Evolutionary conservation across 2,329 filamentous ascomycete genomes (phyloP), one percentile per base, ranked within the genome.

Genomic region (Cladobotryum protrusum): DNA sequence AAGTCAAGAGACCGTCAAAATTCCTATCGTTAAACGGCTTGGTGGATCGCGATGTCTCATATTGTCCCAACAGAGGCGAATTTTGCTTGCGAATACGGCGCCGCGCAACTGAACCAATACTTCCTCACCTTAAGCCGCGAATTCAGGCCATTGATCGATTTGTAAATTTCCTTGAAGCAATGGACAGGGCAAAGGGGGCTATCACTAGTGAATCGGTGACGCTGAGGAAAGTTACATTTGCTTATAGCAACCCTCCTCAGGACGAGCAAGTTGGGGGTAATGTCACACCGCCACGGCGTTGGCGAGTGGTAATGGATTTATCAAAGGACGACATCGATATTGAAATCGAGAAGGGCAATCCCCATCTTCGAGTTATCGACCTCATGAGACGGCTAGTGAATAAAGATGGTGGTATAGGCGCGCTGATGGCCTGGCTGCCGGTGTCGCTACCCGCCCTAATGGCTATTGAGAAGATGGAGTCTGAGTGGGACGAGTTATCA

Each of bases 111-210:
- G 69, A 73, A 41, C 72, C 82, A 1, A 74, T 85, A 13, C 65
- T 89, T 4, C 72, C 76, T 4, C 69, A 73, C n/a, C 72, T 90
- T 17, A 71, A 74, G 54, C 71, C 76, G 45, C 76, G 83, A 24
- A 71, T 90, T 42, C 77, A 81, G 56, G 79, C 82, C 12, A 79
- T 93, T 50, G 81, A 87, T 59, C 79, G 85, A 17, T 74, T 93
- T 24, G 82, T 89, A 36, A 77, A 78, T 40, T 88, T 87, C 59
- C 73, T 89, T 20, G 77, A 82, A 41, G 81, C 84, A 1, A 78
- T 91, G 54, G 72, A 81, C 48, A 71, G 73, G 54, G 73, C 79
- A 56, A 71, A 72, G 43, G 73, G 73, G 14, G 73, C 76, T 46
- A 76, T 87, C 34, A 70, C 71, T 40, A 78, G 78, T 61, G 76